phyloP scores from a whole-genome alignment of 305 asterid genomes.

The Rubia tinctorum region DNA sequence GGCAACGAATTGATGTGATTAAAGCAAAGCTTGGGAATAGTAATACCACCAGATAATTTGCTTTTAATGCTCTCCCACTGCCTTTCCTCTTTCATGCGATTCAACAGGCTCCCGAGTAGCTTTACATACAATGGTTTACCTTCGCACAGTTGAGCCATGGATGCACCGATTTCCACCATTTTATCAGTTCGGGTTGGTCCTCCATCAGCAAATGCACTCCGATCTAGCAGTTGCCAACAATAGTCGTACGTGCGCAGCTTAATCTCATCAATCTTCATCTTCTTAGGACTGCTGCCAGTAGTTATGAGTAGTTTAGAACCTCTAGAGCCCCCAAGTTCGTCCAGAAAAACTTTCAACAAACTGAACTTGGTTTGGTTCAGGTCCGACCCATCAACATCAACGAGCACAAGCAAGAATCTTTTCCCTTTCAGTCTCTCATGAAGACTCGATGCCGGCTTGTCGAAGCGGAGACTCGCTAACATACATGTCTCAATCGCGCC shows the following conservation, averaged over 20 bases:
- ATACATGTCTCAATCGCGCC: slow-evolving; percentile 19
- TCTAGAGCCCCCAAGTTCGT: slow-evolving; percentile 1
- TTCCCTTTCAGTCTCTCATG: neutral
- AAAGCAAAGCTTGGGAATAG: neutral
- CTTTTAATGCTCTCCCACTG: neutral
- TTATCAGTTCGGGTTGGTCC: neutral
- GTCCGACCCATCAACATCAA: neutral
- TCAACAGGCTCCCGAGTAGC: neutral
- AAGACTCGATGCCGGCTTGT: slow-evolving; percentile 12
- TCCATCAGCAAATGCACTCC: neutral
- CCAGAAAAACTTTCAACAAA: slow-evolving; percentile 6
- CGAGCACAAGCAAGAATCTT: neutral
- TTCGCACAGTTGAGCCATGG: neutral
- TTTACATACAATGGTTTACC: neutral
- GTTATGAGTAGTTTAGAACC: slow-evolving; percentile 30
- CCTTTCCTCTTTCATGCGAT: neutral
- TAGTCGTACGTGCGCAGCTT: neutral
- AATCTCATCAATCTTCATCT: neutral
- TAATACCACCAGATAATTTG: neutral
- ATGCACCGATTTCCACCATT: neutral
- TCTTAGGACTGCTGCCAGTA: slow-evolving; percentile 13
- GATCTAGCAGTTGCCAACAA: neutral
- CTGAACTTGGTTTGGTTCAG: neutral
- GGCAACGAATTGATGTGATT: neutral
- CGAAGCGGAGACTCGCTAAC: slow-evolving; percentile 18